Evolutionary conservation across 768 basidiomycete species (phyloP).

Genomic region (Floccularia luteovirens): DNA sequence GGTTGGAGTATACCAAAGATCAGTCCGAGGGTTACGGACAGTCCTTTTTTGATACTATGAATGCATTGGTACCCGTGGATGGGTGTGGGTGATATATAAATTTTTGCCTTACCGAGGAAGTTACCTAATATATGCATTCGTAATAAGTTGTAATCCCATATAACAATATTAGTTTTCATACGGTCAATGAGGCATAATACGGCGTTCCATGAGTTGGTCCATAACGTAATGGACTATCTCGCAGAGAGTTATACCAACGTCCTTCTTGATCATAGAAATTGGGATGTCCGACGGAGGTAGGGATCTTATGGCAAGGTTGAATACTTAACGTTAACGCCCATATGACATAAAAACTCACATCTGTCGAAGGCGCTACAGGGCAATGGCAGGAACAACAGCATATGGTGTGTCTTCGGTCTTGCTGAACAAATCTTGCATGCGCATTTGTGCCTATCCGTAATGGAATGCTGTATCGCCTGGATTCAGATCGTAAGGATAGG

Average conservation of each 20-base stretch:
- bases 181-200: neutral
- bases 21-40: too few species aligned
- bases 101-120: too few species aligned
- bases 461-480: neutral
- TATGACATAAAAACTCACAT: neutral
- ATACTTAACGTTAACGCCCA: too few species aligned
- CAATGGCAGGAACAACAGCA: constrained; percentile 1
- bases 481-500: neutral
- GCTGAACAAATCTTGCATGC: neutral
- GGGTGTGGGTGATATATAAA: too few species aligned
- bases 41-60: too few species aligned
- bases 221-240: neutral
- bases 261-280: neutral
- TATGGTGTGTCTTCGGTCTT: neutral
- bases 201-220: neutral
- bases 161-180: too few species aligned
- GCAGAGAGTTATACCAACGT: neutral
- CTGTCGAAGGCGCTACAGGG: neutral
- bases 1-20: too few species aligned
- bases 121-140: too few species aligned
- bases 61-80: too few species aligned
- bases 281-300: neutral
- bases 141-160: too few species aligned
- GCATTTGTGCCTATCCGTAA: neutral
- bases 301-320: too few species aligned